Percentiles rank a stretch among this genome's conserved stretches.
Evolutionary conservation across 441 rosid genomes (phyloP).

Genomic region (Daphne laureola): DNA sequence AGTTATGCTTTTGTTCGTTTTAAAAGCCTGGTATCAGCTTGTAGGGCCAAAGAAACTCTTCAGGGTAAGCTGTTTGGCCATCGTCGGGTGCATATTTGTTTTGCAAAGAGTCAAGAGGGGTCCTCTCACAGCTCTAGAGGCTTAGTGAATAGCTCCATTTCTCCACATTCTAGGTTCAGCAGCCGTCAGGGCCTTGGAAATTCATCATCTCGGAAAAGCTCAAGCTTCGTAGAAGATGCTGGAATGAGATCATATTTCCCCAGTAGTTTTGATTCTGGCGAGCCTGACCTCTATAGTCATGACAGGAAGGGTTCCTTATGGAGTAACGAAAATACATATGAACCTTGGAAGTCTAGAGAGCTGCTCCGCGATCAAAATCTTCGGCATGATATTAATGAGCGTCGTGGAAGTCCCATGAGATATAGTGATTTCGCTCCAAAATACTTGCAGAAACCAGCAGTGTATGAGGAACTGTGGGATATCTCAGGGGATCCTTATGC

Average conservation of each 20-base stretch:
- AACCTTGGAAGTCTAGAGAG: conserved; percentile 48
- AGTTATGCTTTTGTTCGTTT: conserved; percentile 95
- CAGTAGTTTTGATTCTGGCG: conserved; percentile 44
- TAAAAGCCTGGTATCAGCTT: conserved; percentile 53
- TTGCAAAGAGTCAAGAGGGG: conserved; percentile 73
- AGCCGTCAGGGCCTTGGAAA: conserved; percentile 47
- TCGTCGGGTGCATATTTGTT: conserved; percentile 94
- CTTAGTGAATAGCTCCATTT: conserved; percentile 33
- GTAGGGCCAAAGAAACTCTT: conserved; percentile 87
- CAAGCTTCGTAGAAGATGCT: conserved; percentile 31
- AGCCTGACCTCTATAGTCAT: conserved; percentile 42
- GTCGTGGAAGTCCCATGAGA: conserved; percentile 52
- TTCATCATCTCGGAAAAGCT: conserved; percentile 43
- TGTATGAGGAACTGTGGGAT: conserved; percentile 74
- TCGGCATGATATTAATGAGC: conserved; percentile 51
- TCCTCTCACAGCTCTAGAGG: conserved; percentile 54
- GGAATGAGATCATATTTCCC: conserved; percentile 38
- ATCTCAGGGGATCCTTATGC: conserved; percentile 57
- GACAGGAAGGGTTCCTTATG: conserved; percentile 40
- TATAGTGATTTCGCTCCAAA: conserved; percentile 40
- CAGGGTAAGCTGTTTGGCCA: conserved; percentile 91
- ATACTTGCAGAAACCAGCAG: conserved; percentile 32
- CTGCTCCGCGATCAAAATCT: conserved; percentile 35
- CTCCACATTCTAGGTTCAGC: conserved; percentile 49
- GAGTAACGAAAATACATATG: conserved; percentile 46